Base-by-base conservation (phyloP, 2,329 filamentous ascomycete species). In the Penicillium expansum region DNA sequence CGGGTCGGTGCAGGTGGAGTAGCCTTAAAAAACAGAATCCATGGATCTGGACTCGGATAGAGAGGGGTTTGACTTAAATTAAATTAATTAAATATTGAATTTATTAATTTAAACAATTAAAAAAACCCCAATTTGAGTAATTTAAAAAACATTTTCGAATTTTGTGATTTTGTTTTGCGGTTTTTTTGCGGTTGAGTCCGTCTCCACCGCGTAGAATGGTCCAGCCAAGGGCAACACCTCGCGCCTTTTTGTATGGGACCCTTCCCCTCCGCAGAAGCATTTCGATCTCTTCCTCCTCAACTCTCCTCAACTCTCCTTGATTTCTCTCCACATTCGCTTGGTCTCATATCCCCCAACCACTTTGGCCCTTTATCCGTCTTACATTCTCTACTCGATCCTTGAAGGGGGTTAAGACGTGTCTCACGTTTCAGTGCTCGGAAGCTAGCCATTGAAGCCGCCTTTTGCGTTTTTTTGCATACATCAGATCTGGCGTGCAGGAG, bases 1-100 rank as follows among this genome's bases (percentile, higher is more conserved):
- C 61, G 62, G 62, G 44, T 63, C 57, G 44, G 55, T 64, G 56
- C 63, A 62, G 49, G 62, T 64, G 60, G 62, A 63, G 54, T 35
- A 18, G 44, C 52, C 48, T 52, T 50, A 38, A 57, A 58, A 51
- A 62, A 39, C 49, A 57, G 58, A 50, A 55, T 30, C 44, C 52
- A 49, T 54, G 52, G 52, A 49, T 49, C 44, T 54, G 52, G 52
- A 49, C 51, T 32, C 24, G 18, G 33, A 51, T 13, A 43, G 16
- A 22, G 29, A 30, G 20, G 20, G 20, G 37, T n/a, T 35, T 43
- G 27, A 8, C 9, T 33, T 43, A 7, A 47, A 47, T 32, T 16
- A 14, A 39, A 53, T 54, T 49, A 9, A 29, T 42, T 42, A 35
- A 42, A 41, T 42, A 30, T 20, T 20, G 24, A 13, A 11, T 51